These are phyloP conservation scores for Ophiorrhiza pumila DNA, from an alignment of 257 asterid genomes.

Conservation along the genomic window DNA sequence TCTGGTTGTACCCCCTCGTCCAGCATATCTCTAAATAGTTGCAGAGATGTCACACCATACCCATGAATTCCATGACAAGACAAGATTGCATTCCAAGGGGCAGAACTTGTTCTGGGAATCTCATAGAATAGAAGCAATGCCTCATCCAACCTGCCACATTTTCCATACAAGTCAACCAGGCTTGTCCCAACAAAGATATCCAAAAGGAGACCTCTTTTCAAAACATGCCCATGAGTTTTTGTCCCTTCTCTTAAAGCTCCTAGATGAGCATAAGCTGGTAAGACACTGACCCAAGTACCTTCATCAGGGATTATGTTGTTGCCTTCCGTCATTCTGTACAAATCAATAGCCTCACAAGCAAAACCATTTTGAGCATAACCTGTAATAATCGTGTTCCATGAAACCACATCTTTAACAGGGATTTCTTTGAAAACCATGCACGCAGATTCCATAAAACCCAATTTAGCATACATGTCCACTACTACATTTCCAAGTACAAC, in stretches of 20 bases:
- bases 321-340: slow-evolving; percentile 43
- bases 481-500: slow-evolving; percentile 57
- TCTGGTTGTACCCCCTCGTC: slow-evolving; percentile 58
- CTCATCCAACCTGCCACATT: slow-evolving; percentile 64
- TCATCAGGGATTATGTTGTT: slow-evolving; percentile 40
- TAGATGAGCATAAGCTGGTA: slow-evolving; percentile 72
- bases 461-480: slow-evolving; percentile 79
- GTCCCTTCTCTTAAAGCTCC: slow-evolving; percentile 70
- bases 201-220: slow-evolving; percentile 41
- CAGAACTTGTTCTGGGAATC: slow-evolving; percentile 40
- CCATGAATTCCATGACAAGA: slow-evolving; percentile 79
- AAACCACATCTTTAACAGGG: slow-evolving; percentile 55
- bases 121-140: slow-evolving; percentile 58
- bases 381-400: slow-evolving; percentile 80
- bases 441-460: slow-evolving; percentile 55
- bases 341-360: slow-evolving; percentile 55
- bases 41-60: slow-evolving; percentile 46
- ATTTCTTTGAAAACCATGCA: slow-evolving; percentile 47
- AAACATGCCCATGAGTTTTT: slow-evolving; percentile 50
- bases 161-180: slow-evolving; percentile 73
- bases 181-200: slow-evolving; percentile 64
- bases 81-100: slow-evolving; percentile 70
- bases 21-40: slow-evolving; percentile 52
- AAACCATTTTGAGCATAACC: slow-evolving; percentile 82
- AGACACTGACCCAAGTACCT: slow-evolving; percentile 68